Evolutionary conservation across 306 rosid genomes (phyloP), one percentile per base, ranked within the genome.

Genomic region (Chamaecrista fasciculata): DNA sequence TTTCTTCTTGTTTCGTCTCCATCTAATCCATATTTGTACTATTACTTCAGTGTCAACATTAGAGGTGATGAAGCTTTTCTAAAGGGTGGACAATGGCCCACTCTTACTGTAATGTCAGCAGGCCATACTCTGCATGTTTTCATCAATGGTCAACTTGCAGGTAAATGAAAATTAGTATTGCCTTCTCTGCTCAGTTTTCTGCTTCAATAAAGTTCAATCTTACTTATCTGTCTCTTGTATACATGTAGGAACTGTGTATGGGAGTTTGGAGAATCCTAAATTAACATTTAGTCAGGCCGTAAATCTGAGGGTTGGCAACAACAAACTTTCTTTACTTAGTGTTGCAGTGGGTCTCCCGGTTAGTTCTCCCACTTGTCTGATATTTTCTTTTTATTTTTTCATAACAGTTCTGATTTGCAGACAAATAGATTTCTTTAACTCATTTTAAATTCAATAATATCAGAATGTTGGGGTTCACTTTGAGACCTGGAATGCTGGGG

Each of bases 301-400:
- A 52, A 91, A 87, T 19, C 72, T 95, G 69, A 78, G 78, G 61
- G 82, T 60, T 67, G 99, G 99, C 66, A 80, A 85, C 37, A 95
- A 95, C 91, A 95, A 91, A 83, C 78, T 95, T 73, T 91, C 97
- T 39, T 75, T 95, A 65, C 84, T 91, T n/a, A 95, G 97, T 36
- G 81, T 81, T 61, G 77, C 97, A 1, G 97, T 95, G 0, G 99
- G 99, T 67, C 95, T 95, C 29, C 82, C 96, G 86, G 99, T 91
- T 76, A 81, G 99, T 89, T 64, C 39, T 73, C 23, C 70, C 33
- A 36, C 66, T 66, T 67, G 50, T 49, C 46, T 25, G 20, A n/a
- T 34, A 14, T 73, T 25, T 26, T 15, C 7, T 0, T 31, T 4
- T 58, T 52, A 55, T 76, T 28, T 67, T n/a, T n/a, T n/a, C n/a